Evolutionary conservation across 2,329 filamentous ascomycete genomes (phyloP), one percentile per base, ranked within the genome.

Genomic region (Penicillium sp.): DNA sequence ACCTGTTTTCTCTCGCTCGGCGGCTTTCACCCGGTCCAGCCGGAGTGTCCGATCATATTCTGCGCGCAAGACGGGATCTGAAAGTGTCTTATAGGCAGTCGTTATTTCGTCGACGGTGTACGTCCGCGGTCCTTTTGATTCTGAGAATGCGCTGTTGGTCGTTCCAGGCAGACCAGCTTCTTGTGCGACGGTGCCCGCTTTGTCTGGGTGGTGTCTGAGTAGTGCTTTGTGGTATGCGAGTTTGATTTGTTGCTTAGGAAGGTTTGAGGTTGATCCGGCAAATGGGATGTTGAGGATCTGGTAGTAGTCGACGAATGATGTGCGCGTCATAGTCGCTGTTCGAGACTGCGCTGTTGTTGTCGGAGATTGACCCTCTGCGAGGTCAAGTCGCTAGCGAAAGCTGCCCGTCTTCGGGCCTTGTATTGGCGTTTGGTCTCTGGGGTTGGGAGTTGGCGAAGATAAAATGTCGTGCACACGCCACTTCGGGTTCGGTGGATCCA

Each of bases 191-290:
- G 53, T 37, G n/a, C 40, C 33, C 2, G 53, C 50, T 55, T 78
- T 80, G 60, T 82, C 77, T 0, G 78, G 78, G 53, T 82, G 78
- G 48, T 79, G 67, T 16, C 59, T 57, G 4, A 81, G 65, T 15
- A 82, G 64, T 5, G 76, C 73, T 32, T 65, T 68, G 41, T 73
- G 73, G 55, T 81, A 81, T 7, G 77, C 77, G 18, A 61, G 44
- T 53, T 74, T 75, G 37, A 77, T 57, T 26, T 71, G 67, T 38
- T 65, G 60, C 32, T 65, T 64, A 4, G 61, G 56, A 18, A 67
- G 46, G 2, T 20, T 29, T 3, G 55, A 29, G 9, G 49, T 44
- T 6, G 55, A 38, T 18, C 32, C 36, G 20, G 52, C 47, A 39
- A 59, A 60, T 2, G 61, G 56, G 29, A 71, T 59, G 22, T 51